Evolutionary conservation across 2,329 filamentous ascomycete genomes (phyloP).

Genomic region (Monosporascus sp.): DNA sequence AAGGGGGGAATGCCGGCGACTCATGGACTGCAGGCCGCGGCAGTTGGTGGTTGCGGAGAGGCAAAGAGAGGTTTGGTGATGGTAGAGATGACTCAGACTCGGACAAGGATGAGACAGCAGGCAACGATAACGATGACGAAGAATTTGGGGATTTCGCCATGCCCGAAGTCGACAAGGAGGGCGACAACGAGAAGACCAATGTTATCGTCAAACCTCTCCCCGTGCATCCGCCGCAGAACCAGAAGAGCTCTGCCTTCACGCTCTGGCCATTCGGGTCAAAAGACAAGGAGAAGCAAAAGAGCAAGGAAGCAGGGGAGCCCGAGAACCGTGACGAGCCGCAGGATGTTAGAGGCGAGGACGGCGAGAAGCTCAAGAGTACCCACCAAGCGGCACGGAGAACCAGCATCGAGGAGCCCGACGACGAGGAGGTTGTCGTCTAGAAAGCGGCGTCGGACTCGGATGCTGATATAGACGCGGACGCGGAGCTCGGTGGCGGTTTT

Average conservation of each 20-base stretch:
- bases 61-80: conserved; percentile 34
- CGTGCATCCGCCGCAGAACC: conserved; percentile 42
- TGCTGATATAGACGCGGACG: conserved; percentile 2
- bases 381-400: conserved; percentile 50
- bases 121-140: conserved; percentile 36
- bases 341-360: conserved; percentile 34
- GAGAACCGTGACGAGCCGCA: conserved; percentile 24
- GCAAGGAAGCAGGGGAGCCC: conserved; percentile 31
- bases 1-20: conserved; percentile 33
- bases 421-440: conserved; percentile 33
- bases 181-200: conserved; percentile 15
- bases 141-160: conserved; percentile 67
- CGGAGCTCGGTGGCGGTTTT: conserved; percentile 10
- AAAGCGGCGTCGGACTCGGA: conserved; percentile 12
- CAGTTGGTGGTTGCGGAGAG: conserved; percentile 42
- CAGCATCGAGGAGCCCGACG: conserved; percentile 57
- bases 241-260: conserved; percentile 37
- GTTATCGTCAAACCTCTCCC: conserved; percentile 52
- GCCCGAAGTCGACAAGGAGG: conserved; percentile 45
- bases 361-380: conserved; percentile 38
- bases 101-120: conserved; percentile 29
- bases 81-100: conserved; percentile 39
- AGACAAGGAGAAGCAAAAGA: conserved; percentile 26
- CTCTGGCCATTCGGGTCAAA: conserved; percentile 51
- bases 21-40: conserved; percentile 32